phyloP scores from a whole-genome alignment of 1,284 basidiomycete species.

The Microstroma glucosiphilum region DNA sequence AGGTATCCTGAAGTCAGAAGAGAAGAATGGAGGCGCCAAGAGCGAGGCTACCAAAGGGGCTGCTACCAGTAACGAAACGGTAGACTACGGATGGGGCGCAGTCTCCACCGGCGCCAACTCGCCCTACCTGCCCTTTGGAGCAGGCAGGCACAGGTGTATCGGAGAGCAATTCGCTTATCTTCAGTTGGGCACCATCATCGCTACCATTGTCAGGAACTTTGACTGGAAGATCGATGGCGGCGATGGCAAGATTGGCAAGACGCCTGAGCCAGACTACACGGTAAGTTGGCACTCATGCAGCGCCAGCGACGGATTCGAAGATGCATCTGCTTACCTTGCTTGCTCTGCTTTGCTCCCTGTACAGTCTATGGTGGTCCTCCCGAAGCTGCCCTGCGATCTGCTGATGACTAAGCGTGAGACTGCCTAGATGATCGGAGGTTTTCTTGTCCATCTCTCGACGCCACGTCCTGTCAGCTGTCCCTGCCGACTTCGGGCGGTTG shows the following conservation, averaged over 20 bases:
- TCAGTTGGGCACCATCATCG: slow-evolving; percentile 78
- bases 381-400: no score
- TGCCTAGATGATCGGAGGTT: no score
- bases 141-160: slow-evolving; percentile 81
- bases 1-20: slow-evolving; percentile 67
- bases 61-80: slow-evolving; percentile 64
- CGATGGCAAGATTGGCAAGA: slow-evolving; percentile 33
- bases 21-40: slow-evolving; percentile 19
- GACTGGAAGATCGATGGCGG: slow-evolving; percentile 63
- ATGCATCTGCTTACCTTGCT: no score
- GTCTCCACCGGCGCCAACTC: slow-evolving; percentile 55
- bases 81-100: slow-evolving; percentile 89
- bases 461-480: no score
- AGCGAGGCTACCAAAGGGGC: slow-evolving; percentile 54
- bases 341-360: no score
- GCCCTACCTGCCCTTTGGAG: slow-evolving; percentile 88
- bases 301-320: no score
- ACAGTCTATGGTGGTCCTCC: no score
- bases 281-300: no score
- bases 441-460: no score
- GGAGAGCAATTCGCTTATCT: slow-evolving; percentile 96
- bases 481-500: no score
- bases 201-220: slow-evolving; percentile 69
- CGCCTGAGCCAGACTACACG: slow-evolving; percentile 79
- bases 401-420: no score